phyloP scores from a whole-genome alignment of 2,329 filamentous ascomycete genomes.

The Exophiala alcalophila region DNA sequence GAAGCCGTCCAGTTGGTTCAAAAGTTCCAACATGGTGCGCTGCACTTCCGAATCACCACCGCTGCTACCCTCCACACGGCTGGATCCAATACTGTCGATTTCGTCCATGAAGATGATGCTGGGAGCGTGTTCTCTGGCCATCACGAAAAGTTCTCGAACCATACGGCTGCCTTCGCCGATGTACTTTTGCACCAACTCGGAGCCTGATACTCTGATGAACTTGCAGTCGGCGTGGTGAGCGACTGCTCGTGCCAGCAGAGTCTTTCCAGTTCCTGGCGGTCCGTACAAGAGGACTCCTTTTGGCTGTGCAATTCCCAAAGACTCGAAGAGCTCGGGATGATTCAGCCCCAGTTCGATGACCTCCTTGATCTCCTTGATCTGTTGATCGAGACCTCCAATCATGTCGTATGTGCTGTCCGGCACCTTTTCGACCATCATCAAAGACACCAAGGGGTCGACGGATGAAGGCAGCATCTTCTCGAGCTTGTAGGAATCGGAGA shows the following conservation, averaged over 20 bases:
- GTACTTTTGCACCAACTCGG: constrained; percentile 97
- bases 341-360: constrained; percentile 98
- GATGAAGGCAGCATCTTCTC: constrained; percentile 98
- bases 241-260: constrained; percentile 87
- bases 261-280: constrained; percentile 95
- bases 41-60: constrained; percentile 97
- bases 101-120: constrained; percentile 99
- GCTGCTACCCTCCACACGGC: constrained; percentile 90
- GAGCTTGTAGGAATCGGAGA: constrained; percentile 97
- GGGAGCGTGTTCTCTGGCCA: constrained; percentile 96
- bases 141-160: constrained; percentile 98
- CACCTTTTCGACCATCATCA: constrained; percentile 99
- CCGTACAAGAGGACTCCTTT: constrained; percentile 97
- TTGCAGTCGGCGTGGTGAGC: constrained; percentile 99
- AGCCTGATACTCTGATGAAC: constrained; percentile 95
- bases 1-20: constrained; percentile 98
- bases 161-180: constrained; percentile 97
- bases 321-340: constrained; percentile 97
- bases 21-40: constrained; percentile 94
- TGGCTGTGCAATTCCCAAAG: constrained; percentile 95
- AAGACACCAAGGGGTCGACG: constrained; percentile 94
- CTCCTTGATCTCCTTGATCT: constrained; percentile 99
- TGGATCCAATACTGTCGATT: constrained; percentile 97
- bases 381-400: constrained; percentile 97
- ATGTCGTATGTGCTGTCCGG: constrained; percentile 99